A percentile compares a stretch with the other conserved stretches of the same genome.
Conservation (phyloP, 805 yeast genomes). For the Brettanomyces custersianus region DNA sequence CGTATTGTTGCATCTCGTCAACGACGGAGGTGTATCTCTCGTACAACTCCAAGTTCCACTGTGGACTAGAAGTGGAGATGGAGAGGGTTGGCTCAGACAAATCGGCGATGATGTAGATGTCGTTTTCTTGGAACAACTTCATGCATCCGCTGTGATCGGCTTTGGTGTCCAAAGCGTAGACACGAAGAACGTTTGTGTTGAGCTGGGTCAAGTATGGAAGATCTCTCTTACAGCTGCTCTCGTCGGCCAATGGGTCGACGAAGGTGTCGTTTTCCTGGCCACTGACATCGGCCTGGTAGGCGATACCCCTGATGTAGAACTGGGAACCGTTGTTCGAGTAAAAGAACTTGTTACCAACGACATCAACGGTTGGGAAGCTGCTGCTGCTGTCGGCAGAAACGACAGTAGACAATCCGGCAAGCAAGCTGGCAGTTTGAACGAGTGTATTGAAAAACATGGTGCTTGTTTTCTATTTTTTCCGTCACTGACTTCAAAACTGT, state of each 20-base stretch:
- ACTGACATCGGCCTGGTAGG: slow-evolving; percentile 65
- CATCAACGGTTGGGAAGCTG: slow-evolving; percentile 56
- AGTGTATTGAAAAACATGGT: slow-evolving; percentile 30
- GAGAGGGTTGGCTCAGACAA: slow-evolving; percentile 58
- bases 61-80: slow-evolving; percentile 53
- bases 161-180: slow-evolving; percentile 61
- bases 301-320: slow-evolving; percentile 69
- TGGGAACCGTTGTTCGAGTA: slow-evolving; percentile 72
- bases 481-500: no score
- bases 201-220: slow-evolving; percentile 57
- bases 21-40: slow-evolving; percentile 63
- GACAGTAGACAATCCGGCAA: slow-evolving; percentile 13
- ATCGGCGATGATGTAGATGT: slow-evolving; percentile 76
- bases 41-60: slow-evolving; percentile 55
- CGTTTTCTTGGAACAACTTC: slow-evolving; percentile 58
- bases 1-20: slow-evolving; percentile 58
- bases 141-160: slow-evolving; percentile 64
- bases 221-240: slow-evolving; percentile 56
- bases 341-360: slow-evolving; percentile 71
- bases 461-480: no score
- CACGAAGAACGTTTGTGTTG: slow-evolving; percentile 64
- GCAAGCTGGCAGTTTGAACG: slow-evolving; percentile 20
- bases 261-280: slow-evolving; percentile 37
- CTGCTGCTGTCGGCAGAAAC: slow-evolving; percentile 23
- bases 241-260: slow-evolving; percentile 66